Evolutionary conservation across 306 rosid species (phyloP), one percentile per base, ranked within the genome.

Genomic region (Betula pendula): DNA sequence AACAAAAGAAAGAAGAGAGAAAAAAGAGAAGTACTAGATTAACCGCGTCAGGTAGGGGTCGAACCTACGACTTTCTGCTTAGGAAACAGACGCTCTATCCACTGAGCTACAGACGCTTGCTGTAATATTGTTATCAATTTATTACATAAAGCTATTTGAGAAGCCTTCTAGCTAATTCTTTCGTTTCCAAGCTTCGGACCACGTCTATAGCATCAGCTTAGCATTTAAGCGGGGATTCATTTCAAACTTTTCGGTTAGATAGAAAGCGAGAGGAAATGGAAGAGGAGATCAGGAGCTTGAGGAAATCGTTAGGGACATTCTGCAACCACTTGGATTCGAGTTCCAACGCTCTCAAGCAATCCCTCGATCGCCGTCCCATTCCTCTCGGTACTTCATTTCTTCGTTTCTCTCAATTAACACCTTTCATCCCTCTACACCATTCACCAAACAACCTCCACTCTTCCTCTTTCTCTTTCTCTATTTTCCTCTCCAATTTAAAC

Each of bases 31-130:
- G 40, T 35, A 3, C 40, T 0, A 3, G 0, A 35, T 35, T 0
- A 13, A 5, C 0, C 87, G 91, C 84, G 85, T 87, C 86, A 85
- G 89, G 85, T 82, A 88, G 87, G 87, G 89, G 85, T 83, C 86
- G 87, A 83, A 85, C 89, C 91, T 85, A 81, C 85, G 91, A 78
- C 91, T 82, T 88, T 88, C 85, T 82, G 89, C 89, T 87, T 87
- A 87, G 88, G 89, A 86, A 87, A 87, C 90, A 87, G 87, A 84
- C 91, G 91, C 91, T 87, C 91, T 84, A 87, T 87, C 92, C 92
- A 88, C 90, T 89, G 93, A 89, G 93, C 91, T 87, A 89, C 89
- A 80, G 77, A 82, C 88, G 91, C 75, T 60, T 10, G 6, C 1
- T 45, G 33, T 29, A n/a, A n/a, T n/a, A 1, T 29, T 29, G 33